phyloP scores from a whole-genome alignment of 2,329 filamentous ascomycete genomes.

The Aspergillus sp. region DNA sequence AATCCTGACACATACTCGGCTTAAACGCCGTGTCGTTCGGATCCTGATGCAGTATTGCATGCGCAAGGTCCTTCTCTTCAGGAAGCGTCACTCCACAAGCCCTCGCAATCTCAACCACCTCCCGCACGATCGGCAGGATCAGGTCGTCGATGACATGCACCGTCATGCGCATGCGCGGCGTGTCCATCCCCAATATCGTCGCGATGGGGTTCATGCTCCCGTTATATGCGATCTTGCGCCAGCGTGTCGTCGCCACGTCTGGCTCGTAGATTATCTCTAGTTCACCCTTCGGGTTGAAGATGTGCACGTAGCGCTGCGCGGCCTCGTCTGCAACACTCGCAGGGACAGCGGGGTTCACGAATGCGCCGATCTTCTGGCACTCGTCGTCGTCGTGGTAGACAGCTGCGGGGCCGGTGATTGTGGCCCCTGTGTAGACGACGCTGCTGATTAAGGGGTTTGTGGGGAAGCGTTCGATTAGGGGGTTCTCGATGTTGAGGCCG shows the following conservation, averaged over 20 bases:
- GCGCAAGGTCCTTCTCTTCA: neutral
- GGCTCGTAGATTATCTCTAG: neutral
- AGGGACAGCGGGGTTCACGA: neutral
- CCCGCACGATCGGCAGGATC: neutral
- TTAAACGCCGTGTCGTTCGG: neutral
- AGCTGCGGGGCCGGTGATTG: neutral
- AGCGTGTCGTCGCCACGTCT: neutral
- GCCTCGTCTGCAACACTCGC: neutral
- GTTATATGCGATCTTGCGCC: neutral
- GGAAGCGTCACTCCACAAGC: neutral
- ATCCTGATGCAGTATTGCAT: neutral
- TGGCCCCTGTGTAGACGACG: constrained; percentile 50
- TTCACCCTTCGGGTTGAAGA: neutral
- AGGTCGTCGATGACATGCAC: neutral
- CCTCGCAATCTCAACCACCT: neutral
- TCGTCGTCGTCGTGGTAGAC: neutral
- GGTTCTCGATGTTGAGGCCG: constrained; percentile 62
- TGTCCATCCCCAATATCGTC: neutral
- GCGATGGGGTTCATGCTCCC: neutral
- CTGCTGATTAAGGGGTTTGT: constrained; percentile 54
- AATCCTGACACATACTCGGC: constrained; percentile 58
- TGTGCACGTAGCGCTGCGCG: neutral
- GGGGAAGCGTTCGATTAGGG: constrained; percentile 52
- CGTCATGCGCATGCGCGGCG: neutral
- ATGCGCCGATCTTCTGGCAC: neutral